Conservation (phyloP, 768 basidiomycete species). For the Mycena latifolia region DNA sequence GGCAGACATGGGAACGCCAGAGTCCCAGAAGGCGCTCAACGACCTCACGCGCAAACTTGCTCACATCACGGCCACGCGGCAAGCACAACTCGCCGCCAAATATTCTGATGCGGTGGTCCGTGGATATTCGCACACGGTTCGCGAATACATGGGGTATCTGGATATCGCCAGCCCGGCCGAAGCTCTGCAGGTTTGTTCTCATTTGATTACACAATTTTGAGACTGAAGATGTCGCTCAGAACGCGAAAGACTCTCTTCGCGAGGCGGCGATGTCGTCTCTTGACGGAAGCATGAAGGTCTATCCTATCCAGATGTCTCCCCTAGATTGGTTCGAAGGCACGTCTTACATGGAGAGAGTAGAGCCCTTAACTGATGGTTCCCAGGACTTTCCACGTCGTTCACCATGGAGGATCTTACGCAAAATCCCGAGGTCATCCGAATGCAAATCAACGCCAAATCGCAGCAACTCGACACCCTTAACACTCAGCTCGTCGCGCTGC, state of each 20-base stretch:
- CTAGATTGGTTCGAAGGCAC: conserved; percentile 43
- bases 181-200: conserved; percentile 32
- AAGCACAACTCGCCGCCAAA: conserved; percentile 41
- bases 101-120: no score
- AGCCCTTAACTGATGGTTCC: no score
- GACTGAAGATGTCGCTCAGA: conserved; percentile 12
- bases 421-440: no score
- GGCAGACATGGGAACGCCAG: conserved; percentile 10
- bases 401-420: conserved; percentile 43
- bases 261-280: conserved; percentile 43
- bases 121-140: conserved; percentile 42
- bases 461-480: no score
- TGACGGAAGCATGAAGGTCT: no score
- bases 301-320: conserved; percentile 43
- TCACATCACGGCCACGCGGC: conserved; percentile 41
- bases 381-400: conserved; percentile 42
- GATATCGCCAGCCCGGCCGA: conserved; percentile 41
- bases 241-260: conserved; percentile 43
- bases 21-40: conserved; percentile 30
- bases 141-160: conserved; percentile 43
- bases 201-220: neutral
- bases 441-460: no score
- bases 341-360: no score
- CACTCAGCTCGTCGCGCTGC: no score
- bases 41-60: conserved; percentile 40